These are phyloP conservation scores for Petrea volubilis DNA, from an alignment of 257 asterid species.

Conservation along the genomic window DNA sequence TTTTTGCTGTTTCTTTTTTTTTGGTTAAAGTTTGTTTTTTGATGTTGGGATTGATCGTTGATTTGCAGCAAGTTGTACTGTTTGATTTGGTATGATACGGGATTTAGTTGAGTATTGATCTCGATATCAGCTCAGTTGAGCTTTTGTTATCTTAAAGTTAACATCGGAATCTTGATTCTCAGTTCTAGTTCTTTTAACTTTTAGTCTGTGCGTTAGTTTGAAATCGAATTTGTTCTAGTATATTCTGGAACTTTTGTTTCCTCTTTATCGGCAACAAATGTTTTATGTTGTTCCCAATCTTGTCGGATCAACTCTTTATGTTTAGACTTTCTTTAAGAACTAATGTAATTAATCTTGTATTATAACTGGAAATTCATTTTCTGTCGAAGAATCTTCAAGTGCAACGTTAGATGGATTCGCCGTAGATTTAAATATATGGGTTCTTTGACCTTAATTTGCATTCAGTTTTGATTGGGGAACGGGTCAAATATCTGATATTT, in stretches of 20 bases:
- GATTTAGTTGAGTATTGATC: neutral
- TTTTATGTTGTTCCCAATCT: no score
- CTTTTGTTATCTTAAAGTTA: neutral
- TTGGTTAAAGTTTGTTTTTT: neutral
- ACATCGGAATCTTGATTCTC: neutral
- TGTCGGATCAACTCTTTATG: neutral
- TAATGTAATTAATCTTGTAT: neutral
- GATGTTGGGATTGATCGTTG: neutral
- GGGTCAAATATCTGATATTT: neutral
- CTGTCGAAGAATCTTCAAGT: neutral
- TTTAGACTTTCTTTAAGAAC: neutral
- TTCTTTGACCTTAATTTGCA: neutral
- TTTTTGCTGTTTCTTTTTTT: constrained; percentile 4
- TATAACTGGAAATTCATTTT: neutral
- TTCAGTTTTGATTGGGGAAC: neutral
- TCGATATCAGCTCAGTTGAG: constrained; percentile 2
- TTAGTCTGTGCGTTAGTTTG: no score
- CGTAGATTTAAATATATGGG: neutral
- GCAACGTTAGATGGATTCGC: neutral
- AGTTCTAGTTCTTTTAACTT: neutral
- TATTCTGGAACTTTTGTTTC: no score
- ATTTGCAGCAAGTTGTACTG: constrained; percentile 8
- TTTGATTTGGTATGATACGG: neutral
- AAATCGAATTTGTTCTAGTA: no score
- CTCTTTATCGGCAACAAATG: no score